These are phyloP conservation scores for Gossypium longicalyx DNA, from an alignment of 345 rosid species.

Conservation along the genomic window DNA sequence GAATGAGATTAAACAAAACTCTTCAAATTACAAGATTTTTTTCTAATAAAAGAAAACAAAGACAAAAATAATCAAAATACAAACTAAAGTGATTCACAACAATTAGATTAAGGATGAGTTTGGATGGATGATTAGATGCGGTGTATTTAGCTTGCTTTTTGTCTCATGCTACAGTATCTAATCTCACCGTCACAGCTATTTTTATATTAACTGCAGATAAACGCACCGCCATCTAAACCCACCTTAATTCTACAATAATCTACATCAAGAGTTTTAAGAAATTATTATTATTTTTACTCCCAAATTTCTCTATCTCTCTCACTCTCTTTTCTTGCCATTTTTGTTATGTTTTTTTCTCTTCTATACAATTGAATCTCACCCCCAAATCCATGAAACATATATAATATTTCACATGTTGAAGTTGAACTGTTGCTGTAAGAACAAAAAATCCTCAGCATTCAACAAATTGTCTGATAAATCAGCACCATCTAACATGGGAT, in stretches of 20 bases:
- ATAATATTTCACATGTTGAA: conserved; percentile 33
- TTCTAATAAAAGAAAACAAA: background rate
- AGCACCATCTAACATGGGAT: conserved; percentile 44
- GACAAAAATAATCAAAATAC: background rate
- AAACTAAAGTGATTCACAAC: conserved; percentile 24
- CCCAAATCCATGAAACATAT: background rate
- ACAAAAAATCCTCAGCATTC: conserved; percentile 69
- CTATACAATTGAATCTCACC: conserved; percentile 17
- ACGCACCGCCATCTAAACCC: no score
- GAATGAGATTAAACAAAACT: conserved; percentile 23
- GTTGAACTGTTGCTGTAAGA: conserved; percentile 59
- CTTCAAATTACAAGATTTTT: conserved; percentile 18
- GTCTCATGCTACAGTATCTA: no score
- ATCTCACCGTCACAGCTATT: no score
- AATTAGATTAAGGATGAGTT: conserved; percentile 4
- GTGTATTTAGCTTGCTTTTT: no score
- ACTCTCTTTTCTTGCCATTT: background rate
- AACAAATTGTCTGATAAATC: conserved; percentile 65
- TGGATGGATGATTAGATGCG: no score
- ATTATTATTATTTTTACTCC: conserved; percentile 7
- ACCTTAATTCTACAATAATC: background rate
- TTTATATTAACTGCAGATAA: no score
- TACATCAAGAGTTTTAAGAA: background rate
- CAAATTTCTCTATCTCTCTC: background rate
- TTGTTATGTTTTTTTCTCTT: background rate